Conservation (phyloP, 2,329 filamentous ascomycete species). For the Zymoseptoria brevis region DNA sequence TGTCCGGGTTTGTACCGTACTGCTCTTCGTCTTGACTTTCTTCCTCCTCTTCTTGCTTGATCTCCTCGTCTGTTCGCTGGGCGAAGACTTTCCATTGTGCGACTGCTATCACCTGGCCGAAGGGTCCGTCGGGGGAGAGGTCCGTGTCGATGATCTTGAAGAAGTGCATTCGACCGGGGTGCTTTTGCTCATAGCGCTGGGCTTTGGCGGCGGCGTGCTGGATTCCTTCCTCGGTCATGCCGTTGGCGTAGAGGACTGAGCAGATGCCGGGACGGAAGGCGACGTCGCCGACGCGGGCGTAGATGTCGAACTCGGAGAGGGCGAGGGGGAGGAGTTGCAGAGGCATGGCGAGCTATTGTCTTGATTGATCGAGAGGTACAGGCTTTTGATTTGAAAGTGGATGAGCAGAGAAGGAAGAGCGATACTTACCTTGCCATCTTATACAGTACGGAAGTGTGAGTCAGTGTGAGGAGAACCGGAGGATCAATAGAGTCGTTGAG, state of each 20-base stretch:
- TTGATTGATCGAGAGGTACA: background rate
- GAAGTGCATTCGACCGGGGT: constrained; percentile 13
- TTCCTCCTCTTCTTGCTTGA: constrained; percentile 19
- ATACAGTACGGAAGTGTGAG: background rate
- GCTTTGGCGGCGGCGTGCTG: constrained; percentile 5
- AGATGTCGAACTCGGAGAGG: constrained; percentile 18
- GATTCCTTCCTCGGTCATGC: constrained; percentile 13
- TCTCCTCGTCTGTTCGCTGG: constrained; percentile 20
- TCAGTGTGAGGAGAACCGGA: background rate
- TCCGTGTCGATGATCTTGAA: constrained; percentile 25
- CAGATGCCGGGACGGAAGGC: constrained; percentile 24
- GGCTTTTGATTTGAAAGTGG: background rate
- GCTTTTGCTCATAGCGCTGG: constrained; percentile 8
- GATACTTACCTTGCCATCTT: background rate
- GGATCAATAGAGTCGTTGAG: background rate
- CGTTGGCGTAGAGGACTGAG: constrained; percentile 26
- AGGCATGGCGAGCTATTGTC: constrained; percentile 15
- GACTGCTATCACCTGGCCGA: constrained; percentile 23
- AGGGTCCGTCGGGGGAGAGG: constrained; percentile 16
- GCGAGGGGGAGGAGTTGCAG: constrained; percentile 22
- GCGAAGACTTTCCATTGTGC: constrained; percentile 27
- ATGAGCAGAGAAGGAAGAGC: background rate
- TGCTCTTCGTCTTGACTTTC: constrained; percentile 13
- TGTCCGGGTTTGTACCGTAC: constrained; percentile 10
- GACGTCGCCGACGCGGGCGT: constrained; percentile 16